Conservation (phyloP, 2,329 filamentous ascomycete genomes). For the Phyllosticta citrichinensis region DNA sequence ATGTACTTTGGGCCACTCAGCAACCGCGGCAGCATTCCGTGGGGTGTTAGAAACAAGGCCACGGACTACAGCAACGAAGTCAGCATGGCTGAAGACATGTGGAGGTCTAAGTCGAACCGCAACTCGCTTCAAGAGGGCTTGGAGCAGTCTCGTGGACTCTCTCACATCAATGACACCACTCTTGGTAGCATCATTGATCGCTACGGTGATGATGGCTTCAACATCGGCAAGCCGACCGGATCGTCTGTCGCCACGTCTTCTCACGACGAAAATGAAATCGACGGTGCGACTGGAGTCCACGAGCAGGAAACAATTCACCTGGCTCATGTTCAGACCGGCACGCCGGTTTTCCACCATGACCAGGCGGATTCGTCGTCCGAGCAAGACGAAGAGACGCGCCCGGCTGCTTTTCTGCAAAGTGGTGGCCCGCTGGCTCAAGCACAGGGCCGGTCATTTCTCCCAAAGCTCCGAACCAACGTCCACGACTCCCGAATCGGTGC, state of each 20-base stretch:
- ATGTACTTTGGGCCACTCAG: conserved; percentile 1
- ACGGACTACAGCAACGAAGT: conserved; percentile 11
- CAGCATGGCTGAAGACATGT: neutral
- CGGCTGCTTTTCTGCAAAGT: conserved; percentile 6
- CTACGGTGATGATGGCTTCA: neutral
- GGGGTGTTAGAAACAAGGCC: conserved; percentile 4
- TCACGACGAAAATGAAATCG: neutral
- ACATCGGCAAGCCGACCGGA: neutral
- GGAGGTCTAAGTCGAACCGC: neutral
- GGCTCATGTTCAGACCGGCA: neutral
- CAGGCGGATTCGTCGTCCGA: conserved; percentile 12
- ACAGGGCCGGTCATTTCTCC: conserved; percentile 3
- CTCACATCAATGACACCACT: conserved; percentile 3
- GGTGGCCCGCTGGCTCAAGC: neutral
- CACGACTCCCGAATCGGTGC: conserved; percentile 11
- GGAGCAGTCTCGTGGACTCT: conserved; percentile 7
- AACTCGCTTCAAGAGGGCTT: neutral
- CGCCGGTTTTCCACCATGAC: neutral
- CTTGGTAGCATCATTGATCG: conserved; percentile 9
- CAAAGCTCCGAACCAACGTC: conserved; percentile 10
- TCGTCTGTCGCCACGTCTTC: neutral
- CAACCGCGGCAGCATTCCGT: conserved; percentile 8
- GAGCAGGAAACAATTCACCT: neutral
- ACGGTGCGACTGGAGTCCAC: neutral
- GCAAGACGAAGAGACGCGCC: conserved; percentile 19